Evolutionary conservation across 148 eudicot genomes (phyloP).

Genomic region (Pouteria glomerata): DNA sequence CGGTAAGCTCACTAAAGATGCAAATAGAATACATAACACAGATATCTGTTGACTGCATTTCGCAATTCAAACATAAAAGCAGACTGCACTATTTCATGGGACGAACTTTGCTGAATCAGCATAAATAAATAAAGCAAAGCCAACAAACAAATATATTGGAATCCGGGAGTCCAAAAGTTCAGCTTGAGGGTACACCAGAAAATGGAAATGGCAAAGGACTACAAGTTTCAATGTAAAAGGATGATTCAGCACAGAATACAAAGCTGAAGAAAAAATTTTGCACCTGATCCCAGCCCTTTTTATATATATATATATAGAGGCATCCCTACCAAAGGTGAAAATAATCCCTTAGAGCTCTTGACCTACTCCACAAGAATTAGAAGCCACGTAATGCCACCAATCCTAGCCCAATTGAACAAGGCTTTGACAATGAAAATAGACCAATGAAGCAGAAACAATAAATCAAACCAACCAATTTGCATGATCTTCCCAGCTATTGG

Average conservation of each 20-base stretch:
- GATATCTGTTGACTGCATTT: too few species aligned
- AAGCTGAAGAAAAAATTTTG: background rate
- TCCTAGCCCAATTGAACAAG: background rate
- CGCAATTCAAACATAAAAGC: background rate
- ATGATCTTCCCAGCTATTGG: background rate
- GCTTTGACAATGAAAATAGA: background rate
- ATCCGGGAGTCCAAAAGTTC: background rate
- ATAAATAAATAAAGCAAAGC: background rate
- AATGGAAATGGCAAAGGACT: background rate
- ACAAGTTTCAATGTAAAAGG: background rate
- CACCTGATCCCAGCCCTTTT: too few species aligned
- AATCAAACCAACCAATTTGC: slow-evolving; percentile 1
- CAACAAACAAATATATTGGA: background rate
- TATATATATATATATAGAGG: too few species aligned
- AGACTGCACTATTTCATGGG: background rate
- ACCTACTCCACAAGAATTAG: too few species aligned
- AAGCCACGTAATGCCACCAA: too few species aligned
- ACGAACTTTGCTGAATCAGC: too few species aligned
- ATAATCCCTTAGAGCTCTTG: too few species aligned
- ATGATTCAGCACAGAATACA: background rate
- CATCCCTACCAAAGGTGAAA: too few species aligned
- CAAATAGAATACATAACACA: background rate
- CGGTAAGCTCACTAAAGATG: background rate
- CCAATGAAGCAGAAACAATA: background rate
- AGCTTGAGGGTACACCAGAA: background rate